Percentiles rank a stretch among this genome's conserved stretches.
These are phyloP conservation scores for Cruciata laevipes DNA, from an alignment of 257 asterid genomes.

Conservation along the genomic window DNA sequence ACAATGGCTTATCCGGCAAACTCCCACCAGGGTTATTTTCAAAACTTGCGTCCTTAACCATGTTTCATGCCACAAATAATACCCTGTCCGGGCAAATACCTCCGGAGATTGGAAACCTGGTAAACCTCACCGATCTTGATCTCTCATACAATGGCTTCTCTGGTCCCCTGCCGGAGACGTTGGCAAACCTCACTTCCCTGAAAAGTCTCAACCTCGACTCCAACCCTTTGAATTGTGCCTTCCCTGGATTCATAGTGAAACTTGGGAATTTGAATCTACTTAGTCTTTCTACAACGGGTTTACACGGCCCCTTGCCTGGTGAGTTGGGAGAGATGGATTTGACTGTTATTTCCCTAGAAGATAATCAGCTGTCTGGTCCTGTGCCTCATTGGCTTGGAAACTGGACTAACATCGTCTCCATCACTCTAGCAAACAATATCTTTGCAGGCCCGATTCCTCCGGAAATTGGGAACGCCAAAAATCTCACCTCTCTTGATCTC, in stretches of 20 bases:
- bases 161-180: slow-evolving; percentile 63
- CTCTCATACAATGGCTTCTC: slow-evolving; percentile 50
- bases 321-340: slow-evolving; percentile 48
- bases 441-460: slow-evolving; percentile 65
- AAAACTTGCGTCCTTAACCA: slow-evolving; percentile 35
- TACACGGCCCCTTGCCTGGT: slow-evolving; percentile 57
- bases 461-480: slow-evolving; percentile 69
- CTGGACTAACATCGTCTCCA: slow-evolving; percentile 46
- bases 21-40: slow-evolving; percentile 36
- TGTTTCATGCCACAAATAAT: slow-evolving; percentile 71
- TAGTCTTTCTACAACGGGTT: slow-evolving; percentile 44
- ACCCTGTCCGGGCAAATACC: slow-evolving; percentile 22
- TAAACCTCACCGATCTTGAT: slow-evolving; percentile 48
- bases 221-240: slow-evolving; percentile 63
- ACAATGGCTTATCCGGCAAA: slow-evolving; percentile 56
- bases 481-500: slow-evolving; percentile 51
- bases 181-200: slow-evolving; percentile 52
- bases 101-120: slow-evolving; percentile 46
- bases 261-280: slow-evolving; percentile 47
- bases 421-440: slow-evolving; percentile 48
- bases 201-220: slow-evolving; percentile 53
- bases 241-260: slow-evolving; percentile 54
- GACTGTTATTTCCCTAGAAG: slow-evolving; percentile 47
- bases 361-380: slow-evolving; percentile 68
- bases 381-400: slow-evolving; percentile 75